phyloP scores from a whole-genome alignment of 75 land plant species.

The Isoetes taiwanensis region DNA sequence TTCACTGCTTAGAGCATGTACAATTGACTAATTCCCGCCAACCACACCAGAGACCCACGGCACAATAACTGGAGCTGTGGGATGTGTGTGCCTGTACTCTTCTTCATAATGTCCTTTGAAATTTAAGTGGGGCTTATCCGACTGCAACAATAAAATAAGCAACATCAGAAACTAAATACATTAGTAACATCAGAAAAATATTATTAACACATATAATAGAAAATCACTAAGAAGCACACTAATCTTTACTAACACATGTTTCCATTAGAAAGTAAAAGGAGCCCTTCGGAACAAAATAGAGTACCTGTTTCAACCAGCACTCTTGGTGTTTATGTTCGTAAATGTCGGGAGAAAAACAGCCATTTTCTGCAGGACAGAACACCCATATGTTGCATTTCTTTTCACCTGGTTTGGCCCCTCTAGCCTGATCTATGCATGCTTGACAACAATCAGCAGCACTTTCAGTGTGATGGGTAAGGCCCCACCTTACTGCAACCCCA shows the following conservation, averaged over 20 bases:
- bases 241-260: neutral
- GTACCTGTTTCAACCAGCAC: constrained; percentile 94
- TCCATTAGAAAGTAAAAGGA: neutral
- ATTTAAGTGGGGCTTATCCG: constrained; percentile 48
- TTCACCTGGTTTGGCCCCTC: constrained; percentile 54
- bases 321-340: constrained; percentile 82
- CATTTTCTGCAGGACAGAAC: constrained; percentile 73
- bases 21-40: too few species aligned
- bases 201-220: neutral
- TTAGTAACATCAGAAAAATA: neutral
- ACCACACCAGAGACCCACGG: constrained; percentile 87
- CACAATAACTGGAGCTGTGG: constrained; percentile 63
- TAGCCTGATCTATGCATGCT: constrained; percentile 86
- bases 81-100: constrained; percentile 53
- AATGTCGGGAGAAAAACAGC: constrained; percentile 82
- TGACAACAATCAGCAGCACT: constrained; percentile 95
- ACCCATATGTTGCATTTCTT: constrained; percentile 91
- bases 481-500: constrained; percentile 89
- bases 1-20: too few species aligned
- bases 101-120: constrained; percentile 71
- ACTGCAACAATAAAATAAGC: constrained; percentile 30
- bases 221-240: neutral
- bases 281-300: neutral
- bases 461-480: constrained; percentile 77
- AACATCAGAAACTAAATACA: neutral